These are phyloP conservation scores for Penicillium sclerotigenum DNA, from an alignment of 2,329 filamentous ascomycete species.

Conservation along the genomic window DNA sequence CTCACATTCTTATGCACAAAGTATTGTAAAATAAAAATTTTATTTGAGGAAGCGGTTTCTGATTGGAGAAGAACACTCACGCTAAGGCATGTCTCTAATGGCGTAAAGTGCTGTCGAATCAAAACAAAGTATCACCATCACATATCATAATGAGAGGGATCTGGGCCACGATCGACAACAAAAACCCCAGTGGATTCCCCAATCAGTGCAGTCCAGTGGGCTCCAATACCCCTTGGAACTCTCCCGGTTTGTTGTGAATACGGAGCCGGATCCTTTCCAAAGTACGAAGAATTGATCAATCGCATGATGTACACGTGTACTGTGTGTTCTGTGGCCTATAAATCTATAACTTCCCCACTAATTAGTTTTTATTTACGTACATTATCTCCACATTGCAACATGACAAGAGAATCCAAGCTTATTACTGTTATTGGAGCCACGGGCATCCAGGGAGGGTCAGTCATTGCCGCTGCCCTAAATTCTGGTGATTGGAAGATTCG, in stretches of 20 bases:
- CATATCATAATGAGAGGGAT: too few species aligned
- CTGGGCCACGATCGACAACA: too few species aligned
- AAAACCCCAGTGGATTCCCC: not conserved
- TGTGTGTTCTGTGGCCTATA: not conserved
- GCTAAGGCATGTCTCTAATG: too few species aligned
- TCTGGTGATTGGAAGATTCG: not conserved
- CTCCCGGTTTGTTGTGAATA: too few species aligned
- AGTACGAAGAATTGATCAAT: not conserved
- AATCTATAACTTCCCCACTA: not conserved
- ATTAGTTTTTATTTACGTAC: not conserved
- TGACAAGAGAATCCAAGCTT: not conserved
- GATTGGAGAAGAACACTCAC: too few species aligned
- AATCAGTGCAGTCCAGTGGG: too few species aligned
- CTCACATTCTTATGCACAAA: too few species aligned
- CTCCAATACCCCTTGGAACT: too few species aligned
- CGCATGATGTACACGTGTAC: not conserved
- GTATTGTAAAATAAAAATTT: too few species aligned
- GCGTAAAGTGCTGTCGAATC: too few species aligned
- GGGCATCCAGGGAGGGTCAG: constrained; percentile 4
- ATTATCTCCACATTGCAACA: not conserved
- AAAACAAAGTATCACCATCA: too few species aligned
- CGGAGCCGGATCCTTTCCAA: not conserved
- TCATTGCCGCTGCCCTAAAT: not conserved
- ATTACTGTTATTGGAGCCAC: constrained; percentile 5
- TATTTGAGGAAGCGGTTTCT: too few species aligned